Conservation (phyloP, 139 green algal species). For the Chlamydomonas urium region DNA sequence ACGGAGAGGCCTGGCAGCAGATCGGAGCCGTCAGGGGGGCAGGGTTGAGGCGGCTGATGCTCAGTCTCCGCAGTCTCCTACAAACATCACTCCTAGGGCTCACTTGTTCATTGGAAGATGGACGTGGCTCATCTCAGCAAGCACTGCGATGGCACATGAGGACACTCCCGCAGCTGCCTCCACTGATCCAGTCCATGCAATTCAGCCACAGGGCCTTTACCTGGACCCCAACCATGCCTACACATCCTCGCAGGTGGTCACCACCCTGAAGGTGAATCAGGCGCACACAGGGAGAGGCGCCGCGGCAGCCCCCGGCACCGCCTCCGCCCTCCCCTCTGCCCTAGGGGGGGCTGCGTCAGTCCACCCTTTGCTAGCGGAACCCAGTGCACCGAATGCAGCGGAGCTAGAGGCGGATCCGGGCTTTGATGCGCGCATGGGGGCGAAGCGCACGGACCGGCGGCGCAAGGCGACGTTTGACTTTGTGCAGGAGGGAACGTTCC, state of each 20-base stretch:
- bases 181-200: too few species aligned
- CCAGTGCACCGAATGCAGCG: neutral
- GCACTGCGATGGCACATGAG: too few species aligned
- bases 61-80: too few species aligned
- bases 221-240: too few species aligned
- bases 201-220: too few species aligned
- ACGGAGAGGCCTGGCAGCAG: too few species aligned
- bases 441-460: conserved; percentile 20
- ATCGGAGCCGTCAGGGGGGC: too few species aligned
- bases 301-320: neutral
- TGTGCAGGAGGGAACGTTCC: conserved; percentile 50
- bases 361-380: neutral
- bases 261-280: conserved; percentile 27
- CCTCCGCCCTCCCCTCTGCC: conserved; percentile 14
- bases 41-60: too few species aligned
- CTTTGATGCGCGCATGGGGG: conserved; percentile 61
- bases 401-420: conserved; percentile 25
- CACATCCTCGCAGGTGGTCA: conserved; percentile 9
- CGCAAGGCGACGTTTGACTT: conserved; percentile 49
- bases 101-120: too few species aligned
- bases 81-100: too few species aligned
- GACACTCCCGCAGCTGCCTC: too few species aligned
- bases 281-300: neutral
- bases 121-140: too few species aligned
- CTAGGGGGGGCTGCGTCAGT: neutral